A percentile compares a stretch with the other conserved stretches of the same genome.
phyloP scores from a whole-genome alignment of 805 yeast species.

The Monosporozyma servazzii region DNA sequence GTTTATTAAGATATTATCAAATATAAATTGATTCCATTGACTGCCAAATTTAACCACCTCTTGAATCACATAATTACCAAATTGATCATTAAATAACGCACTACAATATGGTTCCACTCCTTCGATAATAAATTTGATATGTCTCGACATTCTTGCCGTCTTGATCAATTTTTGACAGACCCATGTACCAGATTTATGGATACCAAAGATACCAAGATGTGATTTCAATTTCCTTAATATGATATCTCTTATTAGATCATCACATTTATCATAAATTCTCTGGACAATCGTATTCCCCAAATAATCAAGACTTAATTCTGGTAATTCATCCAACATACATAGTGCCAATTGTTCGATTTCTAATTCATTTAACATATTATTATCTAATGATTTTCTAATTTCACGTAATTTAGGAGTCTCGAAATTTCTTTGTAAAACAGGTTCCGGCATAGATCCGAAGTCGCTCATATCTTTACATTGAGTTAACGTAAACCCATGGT shows the following conservation, averaged over 20 bases:
- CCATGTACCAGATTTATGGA: conserved; percentile 98
- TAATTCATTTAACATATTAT: conserved; percentile 40
- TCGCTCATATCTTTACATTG: conserved; percentile 38
- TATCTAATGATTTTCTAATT: conserved; percentile 64
- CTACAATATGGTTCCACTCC: conserved; percentile 74
- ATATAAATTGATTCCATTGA: conserved; percentile 83
- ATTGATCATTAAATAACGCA: conserved; percentile 85
- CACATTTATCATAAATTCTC: conserved; percentile 66
- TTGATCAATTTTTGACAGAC: conserved; percentile 94
- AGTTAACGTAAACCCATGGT: conserved; percentile 34
- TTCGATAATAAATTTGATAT: conserved; percentile 54
- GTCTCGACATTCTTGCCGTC: conserved; percentile 52
- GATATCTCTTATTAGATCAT: conserved; percentile 62
- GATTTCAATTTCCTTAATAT: conserved; percentile 74
- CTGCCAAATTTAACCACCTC: conserved; percentile 84
- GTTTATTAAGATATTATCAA: conserved; percentile 67
- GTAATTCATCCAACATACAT: conserved; percentile 80
- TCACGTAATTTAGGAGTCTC: conserved; percentile 88
- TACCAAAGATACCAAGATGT: conserved; percentile 79
- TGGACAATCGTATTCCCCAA: conserved; percentile 97
- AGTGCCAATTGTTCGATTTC: conserved; percentile 77
- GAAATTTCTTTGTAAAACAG: conserved; percentile 58
- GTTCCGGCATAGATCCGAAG: conserved; percentile 73
- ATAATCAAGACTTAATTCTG: conserved; percentile 86
- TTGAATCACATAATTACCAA: conserved; percentile 95